Conservation (phyloP, 2,329 filamentous ascomycete species). For the Aspergillus luchuensis region DNA sequence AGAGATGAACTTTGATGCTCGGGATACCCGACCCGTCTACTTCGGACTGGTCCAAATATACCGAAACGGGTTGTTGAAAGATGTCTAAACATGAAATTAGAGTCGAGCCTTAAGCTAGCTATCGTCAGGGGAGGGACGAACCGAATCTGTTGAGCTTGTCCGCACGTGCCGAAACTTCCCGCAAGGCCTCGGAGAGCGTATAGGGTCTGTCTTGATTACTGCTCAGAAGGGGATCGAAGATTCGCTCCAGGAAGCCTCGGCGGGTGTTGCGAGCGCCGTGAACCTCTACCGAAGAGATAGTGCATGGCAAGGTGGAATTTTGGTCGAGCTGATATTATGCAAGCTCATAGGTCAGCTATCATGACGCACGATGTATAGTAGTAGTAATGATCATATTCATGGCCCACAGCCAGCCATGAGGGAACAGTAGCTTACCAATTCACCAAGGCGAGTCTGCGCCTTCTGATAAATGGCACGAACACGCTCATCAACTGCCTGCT, state of each 20-base stretch:
- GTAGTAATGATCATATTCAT: neutral
- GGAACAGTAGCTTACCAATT: constrained; percentile 57
- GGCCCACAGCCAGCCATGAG: neutral
- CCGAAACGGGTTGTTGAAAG: constrained; percentile 78
- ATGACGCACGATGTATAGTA: neutral
- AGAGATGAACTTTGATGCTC: constrained; percentile 79
- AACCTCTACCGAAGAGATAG: constrained; percentile 81
- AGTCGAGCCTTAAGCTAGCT: neutral
- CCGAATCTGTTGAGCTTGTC: constrained; percentile 79
- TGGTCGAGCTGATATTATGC: constrained; percentile 63
- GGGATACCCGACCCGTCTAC: constrained; percentile 64
- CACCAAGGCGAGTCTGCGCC: constrained; percentile 63
- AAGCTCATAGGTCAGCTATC: constrained; percentile 15
- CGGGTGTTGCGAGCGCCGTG: constrained; percentile 84
- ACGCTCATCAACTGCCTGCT: constrained; percentile 62
- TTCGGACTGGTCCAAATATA: constrained; percentile 79
- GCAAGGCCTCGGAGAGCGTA: constrained; percentile 77
- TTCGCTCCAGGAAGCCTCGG: constrained; percentile 74
- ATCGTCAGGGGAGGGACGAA: constrained; percentile 45
- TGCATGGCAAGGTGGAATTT: constrained; percentile 84
- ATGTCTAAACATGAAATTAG: constrained; percentile 62
- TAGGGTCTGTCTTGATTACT: constrained; percentile 67
- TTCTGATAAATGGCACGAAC: constrained; percentile 61
- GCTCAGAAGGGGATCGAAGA: constrained; percentile 76
- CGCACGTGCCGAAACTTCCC: constrained; percentile 68